Conservation (phyloP, 1,139 yeast genomes). For the Magnusiomyces ingens region DNA sequence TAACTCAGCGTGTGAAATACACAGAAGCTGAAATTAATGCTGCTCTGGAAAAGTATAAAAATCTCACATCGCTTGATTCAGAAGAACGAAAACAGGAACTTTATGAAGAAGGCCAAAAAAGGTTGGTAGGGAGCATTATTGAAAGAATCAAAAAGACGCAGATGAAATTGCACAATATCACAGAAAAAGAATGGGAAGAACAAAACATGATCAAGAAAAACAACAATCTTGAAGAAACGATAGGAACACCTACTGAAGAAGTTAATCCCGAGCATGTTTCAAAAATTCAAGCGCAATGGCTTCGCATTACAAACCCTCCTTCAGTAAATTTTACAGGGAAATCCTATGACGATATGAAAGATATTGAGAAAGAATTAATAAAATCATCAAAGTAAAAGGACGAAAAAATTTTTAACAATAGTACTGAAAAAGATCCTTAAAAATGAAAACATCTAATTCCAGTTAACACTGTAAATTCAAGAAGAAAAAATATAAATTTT, state of each 20-base stretch:
- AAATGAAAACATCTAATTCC: neutral
- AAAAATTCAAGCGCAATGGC: slow-evolving; percentile 19
- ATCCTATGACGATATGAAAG: neutral
- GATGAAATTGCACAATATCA: slow-evolving; percentile 2
- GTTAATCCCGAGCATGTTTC: slow-evolving; percentile 5
- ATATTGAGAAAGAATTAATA: neutral
- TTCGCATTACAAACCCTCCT: slow-evolving; percentile 22
- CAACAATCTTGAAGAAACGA: slow-evolving; percentile 8
- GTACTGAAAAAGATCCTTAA: neutral
- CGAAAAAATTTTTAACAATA: neutral
- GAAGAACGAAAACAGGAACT: neutral
- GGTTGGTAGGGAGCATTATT: slow-evolving; percentile 5
- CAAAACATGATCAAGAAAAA: slow-evolving; percentile 6
- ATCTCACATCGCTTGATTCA: neutral
- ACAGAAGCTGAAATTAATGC: slow-evolving; percentile 16
- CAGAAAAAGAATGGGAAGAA: slow-evolving; percentile 9
- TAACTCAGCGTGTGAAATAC: slow-evolving; percentile 10
- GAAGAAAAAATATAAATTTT: neutral
- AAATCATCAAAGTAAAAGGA: neutral
- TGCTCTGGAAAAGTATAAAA: slow-evolving; percentile 17
- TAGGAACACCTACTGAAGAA: neutral
- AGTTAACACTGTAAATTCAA: neutral
- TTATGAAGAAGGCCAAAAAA: slow-evolving; percentile 11
- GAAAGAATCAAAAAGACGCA: slow-evolving; percentile 12
- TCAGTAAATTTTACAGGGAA: slow-evolving; percentile 7